phyloP scores from a whole-genome alignment of 208 protist genomes.

The Phytomonas sp. region DNA sequence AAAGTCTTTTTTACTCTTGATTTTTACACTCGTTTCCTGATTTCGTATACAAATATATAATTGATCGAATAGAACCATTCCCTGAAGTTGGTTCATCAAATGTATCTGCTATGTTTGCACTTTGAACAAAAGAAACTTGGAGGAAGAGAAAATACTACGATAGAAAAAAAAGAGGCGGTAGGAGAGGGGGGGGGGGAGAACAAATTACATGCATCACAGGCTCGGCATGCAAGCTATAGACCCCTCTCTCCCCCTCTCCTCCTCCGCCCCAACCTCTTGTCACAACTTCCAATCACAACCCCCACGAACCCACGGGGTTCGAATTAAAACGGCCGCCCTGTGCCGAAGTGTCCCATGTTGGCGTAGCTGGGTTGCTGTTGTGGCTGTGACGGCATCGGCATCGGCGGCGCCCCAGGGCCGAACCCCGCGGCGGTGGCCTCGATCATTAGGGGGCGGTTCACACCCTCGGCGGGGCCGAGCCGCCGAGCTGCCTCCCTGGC shows the following conservation, averaged over 20 bases:
- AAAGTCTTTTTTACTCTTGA: neutral
- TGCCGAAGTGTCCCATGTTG: conserved; percentile 43
- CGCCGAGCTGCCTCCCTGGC: conserved; percentile 77
- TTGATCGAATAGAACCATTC: neutral
- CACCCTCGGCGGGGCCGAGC: conserved; percentile 31
- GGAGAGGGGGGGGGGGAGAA: neutral
- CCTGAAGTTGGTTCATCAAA: neutral
- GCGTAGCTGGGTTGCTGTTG: conserved; percentile 26
- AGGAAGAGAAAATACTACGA: conserved; percentile 4
- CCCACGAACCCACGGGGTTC: neutral
- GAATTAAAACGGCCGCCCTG: conserved; percentile 47
- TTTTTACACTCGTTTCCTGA: neutral
- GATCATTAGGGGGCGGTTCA: conserved; percentile 55
- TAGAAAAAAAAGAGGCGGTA: conserved; percentile 1
- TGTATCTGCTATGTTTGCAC: neutral
- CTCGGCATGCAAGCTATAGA: neutral
- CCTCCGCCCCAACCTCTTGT: neutral
- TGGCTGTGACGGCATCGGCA: conserved; percentile 18
- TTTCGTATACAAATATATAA: neutral
- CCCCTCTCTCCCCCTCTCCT: neutral
- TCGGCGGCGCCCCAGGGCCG: conserved; percentile 12
- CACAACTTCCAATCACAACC: conserved; percentile 8
- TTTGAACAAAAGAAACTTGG: neutral
- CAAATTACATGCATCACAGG: neutral
- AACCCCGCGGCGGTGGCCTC: conserved; percentile 22